phyloP scores from a whole-genome alignment of 2,329 filamentous ascomycete genomes.

The Trichoderma aggressivum region DNA sequence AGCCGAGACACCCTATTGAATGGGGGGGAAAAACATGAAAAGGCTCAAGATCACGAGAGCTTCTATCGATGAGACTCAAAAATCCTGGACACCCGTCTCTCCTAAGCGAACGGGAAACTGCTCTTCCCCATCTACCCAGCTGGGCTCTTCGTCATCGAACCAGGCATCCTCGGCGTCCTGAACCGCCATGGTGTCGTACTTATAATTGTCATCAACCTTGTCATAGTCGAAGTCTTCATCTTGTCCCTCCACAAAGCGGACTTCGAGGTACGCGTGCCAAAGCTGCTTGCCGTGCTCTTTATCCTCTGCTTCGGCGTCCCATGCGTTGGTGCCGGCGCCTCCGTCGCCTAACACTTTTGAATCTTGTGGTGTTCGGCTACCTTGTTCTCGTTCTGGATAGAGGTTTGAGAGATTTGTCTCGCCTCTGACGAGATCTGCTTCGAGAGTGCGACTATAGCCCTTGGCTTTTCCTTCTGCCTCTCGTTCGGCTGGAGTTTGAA shows the following conservation, averaged over 20 bases:
- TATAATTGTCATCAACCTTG: conserved; percentile 66
- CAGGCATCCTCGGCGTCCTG: conserved; percentile 69
- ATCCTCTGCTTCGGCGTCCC: conserved; percentile 29
- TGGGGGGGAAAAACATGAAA: background rate
- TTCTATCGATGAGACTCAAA: conserved; percentile 40
- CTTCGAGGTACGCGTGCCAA: conserved; percentile 70
- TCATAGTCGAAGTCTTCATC: conserved; percentile 79
- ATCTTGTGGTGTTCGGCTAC: background rate
- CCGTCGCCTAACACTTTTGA: conserved; percentile 13
- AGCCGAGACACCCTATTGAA: background rate
- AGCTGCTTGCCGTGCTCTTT: conserved; percentile 64
- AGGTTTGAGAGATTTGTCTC: conserved; percentile 68
- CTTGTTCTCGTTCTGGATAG: conserved; percentile 35
- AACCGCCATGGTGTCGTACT: conserved; percentile 61
- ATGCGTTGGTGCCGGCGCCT: conserved; percentile 31
- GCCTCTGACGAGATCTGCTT: conserved; percentile 71
- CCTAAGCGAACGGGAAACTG: conserved; percentile 41
- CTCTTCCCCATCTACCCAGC: conserved; percentile 49
- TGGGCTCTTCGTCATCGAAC: conserved; percentile 75
- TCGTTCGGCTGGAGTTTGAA: conserved; percentile 70
- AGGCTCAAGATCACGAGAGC: background rate
- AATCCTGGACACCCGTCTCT: conserved; percentile 72
- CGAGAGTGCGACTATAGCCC: conserved; percentile 74
- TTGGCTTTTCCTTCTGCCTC: conserved; percentile 69
- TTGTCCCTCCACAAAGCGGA: conserved; percentile 70